phyloP scores from a whole-genome alignment of 441 rosid genomes.

The Euphorbia corollata region DNA sequence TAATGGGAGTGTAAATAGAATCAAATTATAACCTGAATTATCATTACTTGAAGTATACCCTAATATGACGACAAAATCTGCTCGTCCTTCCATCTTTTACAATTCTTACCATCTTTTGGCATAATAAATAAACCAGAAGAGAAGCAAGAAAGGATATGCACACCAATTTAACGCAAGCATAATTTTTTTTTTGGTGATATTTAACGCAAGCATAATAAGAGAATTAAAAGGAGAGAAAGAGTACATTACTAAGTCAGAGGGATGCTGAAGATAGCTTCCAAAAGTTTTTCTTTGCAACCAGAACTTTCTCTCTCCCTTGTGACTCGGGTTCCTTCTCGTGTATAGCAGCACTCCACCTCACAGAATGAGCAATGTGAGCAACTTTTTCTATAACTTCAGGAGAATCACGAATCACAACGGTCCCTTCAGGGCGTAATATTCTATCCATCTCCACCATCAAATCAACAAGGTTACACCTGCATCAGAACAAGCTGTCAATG shows the following conservation, averaged over 20 bases:
- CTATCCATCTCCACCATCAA: conserved; percentile 91
- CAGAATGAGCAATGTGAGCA: conserved; percentile 51
- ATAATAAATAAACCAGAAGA: conserved; percentile 28
- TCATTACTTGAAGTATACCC: conserved; percentile 15
- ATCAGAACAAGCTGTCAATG: conserved; percentile 18
- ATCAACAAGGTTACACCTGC: conserved; percentile 87
- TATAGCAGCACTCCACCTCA: conserved; percentile 56
- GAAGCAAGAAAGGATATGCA: conserved; percentile 28
- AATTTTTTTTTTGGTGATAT: too few relatives aligned
- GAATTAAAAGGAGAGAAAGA: conserved; percentile 24
- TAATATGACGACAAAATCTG: conserved; percentile 19
- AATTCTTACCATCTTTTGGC: conserved; percentile 26
- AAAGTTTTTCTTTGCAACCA: conserved; percentile 64
- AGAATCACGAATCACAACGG: conserved; percentile 67
- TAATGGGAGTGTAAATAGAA: conserved; percentile 6
- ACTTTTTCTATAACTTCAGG: conserved; percentile 81
- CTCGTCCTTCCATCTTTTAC: conserved; percentile 17
- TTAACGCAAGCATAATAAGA: conserved; percentile 25
- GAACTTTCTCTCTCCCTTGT: conserved; percentile 64
- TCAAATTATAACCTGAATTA: conserved; percentile 7
- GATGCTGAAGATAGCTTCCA: conserved; percentile 57
- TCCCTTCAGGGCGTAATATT: conserved; percentile 82
- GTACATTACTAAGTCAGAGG: conserved; percentile 38
- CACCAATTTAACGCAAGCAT: conserved; percentile 31
- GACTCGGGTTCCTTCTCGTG: conserved; percentile 84